A percentile compares a stretch with the other conserved stretches of the same genome.
These are phyloP conservation scores for Fusarium foetens DNA, from an alignment of 2,329 filamentous ascomycete genomes.

Conservation along the genomic window DNA sequence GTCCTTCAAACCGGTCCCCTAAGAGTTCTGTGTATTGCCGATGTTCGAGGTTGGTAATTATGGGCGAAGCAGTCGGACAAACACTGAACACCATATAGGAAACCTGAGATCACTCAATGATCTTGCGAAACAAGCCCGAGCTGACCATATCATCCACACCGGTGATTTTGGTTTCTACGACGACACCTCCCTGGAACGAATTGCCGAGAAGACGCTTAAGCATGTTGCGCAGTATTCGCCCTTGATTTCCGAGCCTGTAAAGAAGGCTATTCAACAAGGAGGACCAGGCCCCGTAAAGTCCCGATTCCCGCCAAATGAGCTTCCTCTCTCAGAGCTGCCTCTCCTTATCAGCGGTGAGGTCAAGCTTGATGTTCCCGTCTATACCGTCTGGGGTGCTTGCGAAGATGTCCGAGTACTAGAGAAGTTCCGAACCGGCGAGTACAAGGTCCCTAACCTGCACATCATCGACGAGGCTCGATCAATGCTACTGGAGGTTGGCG, in stretches of 20 bases:
- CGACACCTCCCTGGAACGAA: constrained; percentile 92
- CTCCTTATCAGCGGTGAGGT: constrained; percentile 88
- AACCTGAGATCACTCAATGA: constrained; percentile 97
- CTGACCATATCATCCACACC: constrained; percentile 98
- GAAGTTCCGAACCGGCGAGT: constrained; percentile 96
- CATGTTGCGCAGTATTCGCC: constrained; percentile 99
- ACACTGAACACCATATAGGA: constrained; percentile 64
- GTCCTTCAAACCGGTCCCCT: constrained; percentile 73
- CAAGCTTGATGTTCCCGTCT: constrained; percentile 94
- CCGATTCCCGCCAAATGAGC: constrained; percentile 81
- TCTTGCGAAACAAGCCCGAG: constrained; percentile 91
- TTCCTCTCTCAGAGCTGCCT: constrained; percentile 92
- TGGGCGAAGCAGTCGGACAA: constrained; percentile 23
- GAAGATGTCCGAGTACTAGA: constrained; percentile 98
- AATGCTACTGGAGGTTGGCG: constrained; percentile 91
- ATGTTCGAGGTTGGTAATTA: constrained; percentile 70
- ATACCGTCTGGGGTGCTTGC: constrained; percentile 98
- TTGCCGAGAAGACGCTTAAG: constrained; percentile 98
- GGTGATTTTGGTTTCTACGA: constrained; percentile 99
- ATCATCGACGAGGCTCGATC: constrained; percentile 99
- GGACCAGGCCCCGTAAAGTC: constrained; percentile 85
- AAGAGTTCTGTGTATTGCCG: constrained; percentile 75
- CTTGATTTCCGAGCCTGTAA: constrained; percentile 81
- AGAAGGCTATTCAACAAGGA: constrained; percentile 72
- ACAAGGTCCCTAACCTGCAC: constrained; percentile 96